Base-by-base conservation (phyloP, 2,329 filamentous ascomycete genomes). In the Fusarium anthophilum region DNA sequence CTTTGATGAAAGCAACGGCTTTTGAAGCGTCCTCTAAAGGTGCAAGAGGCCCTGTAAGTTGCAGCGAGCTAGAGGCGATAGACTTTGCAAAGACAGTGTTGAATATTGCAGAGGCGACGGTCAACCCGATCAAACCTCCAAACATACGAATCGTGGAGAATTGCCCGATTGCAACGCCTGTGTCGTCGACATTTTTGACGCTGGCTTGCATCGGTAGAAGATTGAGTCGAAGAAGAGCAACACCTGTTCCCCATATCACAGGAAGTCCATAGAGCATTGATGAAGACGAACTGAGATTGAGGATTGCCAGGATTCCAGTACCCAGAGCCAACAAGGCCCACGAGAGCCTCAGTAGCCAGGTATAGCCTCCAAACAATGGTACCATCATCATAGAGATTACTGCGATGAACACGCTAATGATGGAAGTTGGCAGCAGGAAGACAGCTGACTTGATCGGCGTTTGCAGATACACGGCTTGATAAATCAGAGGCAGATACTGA, bases 331-430 rank as follows among this genome's bases (percentile, higher is more conserved):
- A 24, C 1, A 69, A 12, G 1, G 35, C 64, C 66, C 66, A 69
- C 4, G 66, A 69, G 1, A 63, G 13, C 12, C 66, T 39, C 12
- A 69, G 8, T 5, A 69, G 43, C 66, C 64, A 69, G 5, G 50
- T 51, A 17, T 69, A 69, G 3, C 66, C 64, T 15, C 66, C 64
- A 13, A 69, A 69, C 1, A 69, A 7, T 1, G 66, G 66, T 2
- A 69, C 66, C 64, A 69, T 69, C 64, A 69, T 69, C 66, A 69
- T 69, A 2, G 66, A 69, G 32, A 69, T 24, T 0, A 69, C 64
- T 26, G 66, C 56, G 9, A 69, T 37, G 9, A 69, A 39, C 4
- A 69, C 64, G 7, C 66, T 69, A 10, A 62, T 32, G 13, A 69
- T 41, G 1, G 45, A 53, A 1, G 66, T 69, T 17, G 66, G 66